Evolutionary conservation across 148 eudicot genomes (phyloP), one percentile per base, ranked within the genome.

Genomic region (Euryodendron excelsum): DNA sequence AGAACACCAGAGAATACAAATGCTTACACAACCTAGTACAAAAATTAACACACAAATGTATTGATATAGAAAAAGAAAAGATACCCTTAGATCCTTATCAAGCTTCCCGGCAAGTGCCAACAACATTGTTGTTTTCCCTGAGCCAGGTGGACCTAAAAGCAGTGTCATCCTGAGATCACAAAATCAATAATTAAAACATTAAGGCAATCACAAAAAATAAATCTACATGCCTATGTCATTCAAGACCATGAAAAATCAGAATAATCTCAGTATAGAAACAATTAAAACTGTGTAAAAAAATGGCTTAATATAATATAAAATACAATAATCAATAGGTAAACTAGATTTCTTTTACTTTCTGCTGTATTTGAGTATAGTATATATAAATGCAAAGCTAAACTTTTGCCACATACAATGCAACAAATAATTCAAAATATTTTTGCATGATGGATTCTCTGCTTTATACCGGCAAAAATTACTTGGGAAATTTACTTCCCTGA

Each of bases 61-160:
- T 41, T 21, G 39, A 50, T 4, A 41, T 7, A 44, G 23, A 27
- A 23, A 12, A 62, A 74, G 8, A 27, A 39, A 75, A 12, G 23
- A 27, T 5, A 91, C 91, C 88, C 77, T 87, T 11, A 92, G 81
- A 55, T 85, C 80, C 71, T 81, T 64, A 68, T 88, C 91, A 74
- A 87, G 91, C 82, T 84, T 87, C 73, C 91, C 91, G 6, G 97
- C 88, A 67, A 92, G 86, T 71, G 92, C 91, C 50, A 74, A 52
- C 56, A 92, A 78, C 23, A 92, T 70, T 20, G 94, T 90, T 25
- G 97, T 92, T 79, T 92, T 92, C 21, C 97, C 97, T 53, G 97
- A 80, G 79, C 91, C 89, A 18, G 97, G 97, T 72, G 97, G 97
- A 60, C 97, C 97, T 74, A 92, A 78, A 82, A 92, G 93, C 74